Base-by-base conservation (phyloP, 805 yeast genomes). In the Candida multigemmis region DNA sequence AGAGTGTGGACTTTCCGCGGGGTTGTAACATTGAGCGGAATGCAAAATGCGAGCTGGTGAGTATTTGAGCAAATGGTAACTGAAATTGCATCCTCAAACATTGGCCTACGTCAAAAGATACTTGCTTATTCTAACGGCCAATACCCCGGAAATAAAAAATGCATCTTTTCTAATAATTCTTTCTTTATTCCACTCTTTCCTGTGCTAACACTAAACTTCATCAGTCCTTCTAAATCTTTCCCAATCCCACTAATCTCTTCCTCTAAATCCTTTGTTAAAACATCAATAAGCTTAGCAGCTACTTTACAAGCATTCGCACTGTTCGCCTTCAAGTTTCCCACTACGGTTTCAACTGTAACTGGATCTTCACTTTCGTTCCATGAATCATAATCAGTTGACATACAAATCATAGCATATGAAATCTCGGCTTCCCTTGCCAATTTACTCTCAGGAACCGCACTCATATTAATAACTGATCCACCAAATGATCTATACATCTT, bases 371-470 rank as follows among this genome's bases (percentile, higher is more conserved):
- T 74, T 44, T 80, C 94, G 49, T 86, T 82, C 99, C 99, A 91
- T 14, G 98, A 94, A 50, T 91, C 99, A 57, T 91, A 91, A 55
- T 91, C 99, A 3, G 99, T 91, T 1, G 94, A 79, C 99, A 91
- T 91, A 59, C 99, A 91, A 38, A 91, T 71, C 96, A 91, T 91
- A 57, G 89, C 97, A 59, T 91, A 91, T 16, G 94, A 70, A 38
- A 91, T 78, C 57, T 91, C 99, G 23, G 97, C 96, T 60, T 91
- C 99, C 48, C 93, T 74, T 3, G 99, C 98, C 37, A 91, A 70
- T 53, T 91, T 91, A 21, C 94, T 79, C 62, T 91, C 99, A n/a
- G 99, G 99, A 33, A 91, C 58, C 31, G 85, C 91, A 27, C 93
- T 79, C 99, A 91, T 91, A 64, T 91, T 91, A 53, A 91, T 91